Percentiles rank a stretch among this genome's conserved stretches.
Evolutionary conservation across 2,329 filamentous ascomycete genomes (phyloP).

Genomic region (Trichoderma sp.): DNA sequence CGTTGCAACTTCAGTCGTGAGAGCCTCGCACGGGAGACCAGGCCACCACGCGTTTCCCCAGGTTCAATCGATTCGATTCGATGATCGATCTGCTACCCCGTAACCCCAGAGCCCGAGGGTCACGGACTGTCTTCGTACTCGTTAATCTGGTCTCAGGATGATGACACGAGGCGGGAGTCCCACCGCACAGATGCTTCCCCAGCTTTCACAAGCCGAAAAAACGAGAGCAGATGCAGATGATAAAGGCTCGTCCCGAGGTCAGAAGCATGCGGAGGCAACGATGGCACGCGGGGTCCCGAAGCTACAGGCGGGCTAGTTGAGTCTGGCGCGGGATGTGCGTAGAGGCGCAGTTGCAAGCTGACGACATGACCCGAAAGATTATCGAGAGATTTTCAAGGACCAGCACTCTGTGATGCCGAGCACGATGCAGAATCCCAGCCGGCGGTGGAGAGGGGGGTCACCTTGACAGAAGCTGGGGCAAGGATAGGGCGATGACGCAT

Average conservation of each 20-base stretch:
- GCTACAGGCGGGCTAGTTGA: not conserved
- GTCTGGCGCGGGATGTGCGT: not conserved
- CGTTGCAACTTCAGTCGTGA: not conserved
- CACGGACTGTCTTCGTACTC: conserved; percentile 15
- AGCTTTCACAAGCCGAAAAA: conserved; percentile 27
- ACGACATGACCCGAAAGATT: not conserved
- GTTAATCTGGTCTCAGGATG: conserved; percentile 9
- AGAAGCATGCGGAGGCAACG: conserved; percentile 7
- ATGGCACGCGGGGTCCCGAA: conserved; percentile 13
- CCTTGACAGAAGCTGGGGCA: conserved; percentile 2
- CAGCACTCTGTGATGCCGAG: conserved; percentile 6
- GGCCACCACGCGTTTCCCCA: conserved; percentile 9
- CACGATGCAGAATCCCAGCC: conserved; percentile 3
- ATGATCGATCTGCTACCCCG: not conserved
- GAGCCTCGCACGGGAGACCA: conserved; percentile 4
- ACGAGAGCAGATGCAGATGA: conserved; percentile 18
- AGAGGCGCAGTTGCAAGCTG: conserved; percentile 11
- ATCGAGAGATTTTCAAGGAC: not conserved
- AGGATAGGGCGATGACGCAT: conserved; percentile 16
- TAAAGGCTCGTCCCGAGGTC: conserved; percentile 25
- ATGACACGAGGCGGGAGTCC: conserved; percentile 4
- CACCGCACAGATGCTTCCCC: conserved; percentile 21
- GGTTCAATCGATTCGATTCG: conserved; percentile 8
- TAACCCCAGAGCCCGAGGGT: conserved; percentile 12
- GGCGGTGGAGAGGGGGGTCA: not conserved